phyloP scores from a whole-genome alignment of 2,329 filamentous ascomycete species.

The Aspergillus hortae region DNA sequence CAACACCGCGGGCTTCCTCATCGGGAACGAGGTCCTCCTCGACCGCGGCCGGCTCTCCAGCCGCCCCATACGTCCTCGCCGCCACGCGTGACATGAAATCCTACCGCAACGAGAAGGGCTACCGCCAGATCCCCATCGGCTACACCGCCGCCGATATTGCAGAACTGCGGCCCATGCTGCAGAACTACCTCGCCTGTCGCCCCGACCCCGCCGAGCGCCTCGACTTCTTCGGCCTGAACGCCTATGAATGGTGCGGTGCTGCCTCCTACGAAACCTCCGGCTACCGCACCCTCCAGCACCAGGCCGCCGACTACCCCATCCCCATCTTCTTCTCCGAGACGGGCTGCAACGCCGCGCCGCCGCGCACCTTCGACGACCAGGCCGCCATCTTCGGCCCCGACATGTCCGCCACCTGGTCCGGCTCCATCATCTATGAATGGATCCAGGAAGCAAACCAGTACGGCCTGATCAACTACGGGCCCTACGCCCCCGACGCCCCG shows the following conservation, averaged over 20 bases:
- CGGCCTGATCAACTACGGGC: slow-evolving; percentile 73
- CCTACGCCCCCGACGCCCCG: slow-evolving; percentile 51
- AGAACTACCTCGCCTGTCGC: slow-evolving; percentile 76
- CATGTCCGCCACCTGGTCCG: slow-evolving; percentile 70
- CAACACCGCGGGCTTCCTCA: slow-evolving; percentile 78
- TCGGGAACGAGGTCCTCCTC: slow-evolving; percentile 78
- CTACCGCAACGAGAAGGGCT: slow-evolving; percentile 70
- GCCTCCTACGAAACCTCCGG: slow-evolving; percentile 60
- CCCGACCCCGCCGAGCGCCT: slow-evolving; percentile 62
- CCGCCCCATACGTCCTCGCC: slow-evolving; percentile 80
- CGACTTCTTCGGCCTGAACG: slow-evolving; percentile 84
- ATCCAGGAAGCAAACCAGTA: slow-evolving; percentile 81
- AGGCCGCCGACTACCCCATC: slow-evolving; percentile 69
- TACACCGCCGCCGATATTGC: slow-evolving; percentile 86
- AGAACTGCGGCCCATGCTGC: slow-evolving; percentile 61
- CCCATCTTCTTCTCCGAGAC: slow-evolving; percentile 90
- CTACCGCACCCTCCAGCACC: slow-evolving; percentile 64
- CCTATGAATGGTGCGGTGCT: slow-evolving; percentile 73
- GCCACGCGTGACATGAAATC: slow-evolving; percentile 78
- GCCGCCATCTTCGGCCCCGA: slow-evolving; percentile 69
- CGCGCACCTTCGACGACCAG: slow-evolving; percentile 58
- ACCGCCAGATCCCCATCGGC: slow-evolving; percentile 77
- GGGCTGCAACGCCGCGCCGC: slow-evolving; percentile 63
- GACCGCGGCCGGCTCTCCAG: slow-evolving; percentile 50
- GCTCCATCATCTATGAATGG: slow-evolving; percentile 86